Evolutionary conservation across 2,329 filamentous ascomycete species (phyloP), one percentile per base, ranked within the genome.

Genomic region (Penicillium sp.): DNA sequence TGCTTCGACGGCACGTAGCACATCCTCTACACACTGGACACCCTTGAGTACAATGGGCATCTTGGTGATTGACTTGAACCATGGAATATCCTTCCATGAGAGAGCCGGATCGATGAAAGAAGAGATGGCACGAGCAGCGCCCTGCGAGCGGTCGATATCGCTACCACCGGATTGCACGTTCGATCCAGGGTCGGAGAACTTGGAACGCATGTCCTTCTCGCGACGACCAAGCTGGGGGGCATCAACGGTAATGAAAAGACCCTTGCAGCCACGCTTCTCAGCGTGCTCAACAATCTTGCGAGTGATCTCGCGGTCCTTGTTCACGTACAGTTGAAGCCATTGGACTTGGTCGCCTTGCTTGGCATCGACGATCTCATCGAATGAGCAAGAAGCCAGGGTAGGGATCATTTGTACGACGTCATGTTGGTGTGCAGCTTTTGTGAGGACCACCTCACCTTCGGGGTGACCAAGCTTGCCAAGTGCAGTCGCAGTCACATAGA

Each of bases 41-140:
- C 94, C 94, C 83, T 99, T 99, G 62, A 99, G 85, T 49, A 97
- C 84, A 69, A 99, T 95, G 52, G 94, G 94, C 88, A 97, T 96
- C 60, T 86, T 86, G 29, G 94, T 99, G 70, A 97, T 90, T 65
- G 84, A 85, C 65, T 86, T 80, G 79, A 99, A 96, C 92, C 92
- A 99, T 1, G 93, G 84, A 44, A 96, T 91, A 68, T 97, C 94
- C 67, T 89, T 89, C 94, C 94, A 99, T 69, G 85, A 89, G 10
- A 99, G 83, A n/a, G 84, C 82, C 2, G 94, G 94, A 79, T 99
- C 94, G 77, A 99, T 99, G 75, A 99, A 99, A 56, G 86, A 91
- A 29, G 91, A 96, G 68, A 99, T 99, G 59, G 94, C 94, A 59
- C 94, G 86, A 5, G 94, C 93, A 1, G 93, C 94, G 47, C 94